phyloP scores from a whole-genome alignment of 2,329 filamentous ascomycete species.

The Aspergillus sp. region DNA sequence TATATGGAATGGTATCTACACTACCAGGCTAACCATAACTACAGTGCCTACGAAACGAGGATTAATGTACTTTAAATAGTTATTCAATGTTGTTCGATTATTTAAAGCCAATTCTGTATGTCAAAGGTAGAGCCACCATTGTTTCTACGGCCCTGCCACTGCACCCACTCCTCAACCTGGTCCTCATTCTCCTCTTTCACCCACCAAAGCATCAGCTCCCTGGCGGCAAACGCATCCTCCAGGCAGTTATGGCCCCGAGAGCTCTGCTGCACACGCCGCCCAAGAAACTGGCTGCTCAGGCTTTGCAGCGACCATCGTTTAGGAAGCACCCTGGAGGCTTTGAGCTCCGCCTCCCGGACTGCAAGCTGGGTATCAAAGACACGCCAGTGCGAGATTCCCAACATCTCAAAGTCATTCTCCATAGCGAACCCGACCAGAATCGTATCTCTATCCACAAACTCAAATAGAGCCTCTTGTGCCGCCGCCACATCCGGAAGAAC shows the following conservation, averaged over 20 bases:
- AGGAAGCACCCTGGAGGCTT: background rate
- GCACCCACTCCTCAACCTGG: background rate
- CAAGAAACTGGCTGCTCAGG: background rate
- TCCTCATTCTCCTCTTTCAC: background rate
- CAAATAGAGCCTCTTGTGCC: background rate
- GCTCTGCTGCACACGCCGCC: background rate
- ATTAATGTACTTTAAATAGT: too few species aligned
- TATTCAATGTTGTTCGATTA: too few species aligned
- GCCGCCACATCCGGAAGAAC: background rate
- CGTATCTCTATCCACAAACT: background rate
- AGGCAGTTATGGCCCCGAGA: background rate
- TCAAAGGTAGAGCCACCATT: too few species aligned
- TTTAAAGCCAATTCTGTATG: too few species aligned
- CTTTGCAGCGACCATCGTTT: background rate
- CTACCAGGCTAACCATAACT: too few species aligned
- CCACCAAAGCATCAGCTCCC: background rate
- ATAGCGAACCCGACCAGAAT: background rate
- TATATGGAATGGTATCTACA: too few species aligned
- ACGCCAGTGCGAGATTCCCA: background rate
- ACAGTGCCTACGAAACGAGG: too few species aligned
- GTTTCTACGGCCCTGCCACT: too few species aligned
- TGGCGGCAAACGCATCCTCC: background rate
- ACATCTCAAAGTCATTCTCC: background rate
- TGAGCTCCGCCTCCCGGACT: background rate
- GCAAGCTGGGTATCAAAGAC: background rate